Percentiles rank a stretch among this genome's conserved stretches.
These are phyloP conservation scores for Akebia trifoliata DNA, from an alignment of 164 flowering plant genomes.

Conservation along the genomic window DNA sequence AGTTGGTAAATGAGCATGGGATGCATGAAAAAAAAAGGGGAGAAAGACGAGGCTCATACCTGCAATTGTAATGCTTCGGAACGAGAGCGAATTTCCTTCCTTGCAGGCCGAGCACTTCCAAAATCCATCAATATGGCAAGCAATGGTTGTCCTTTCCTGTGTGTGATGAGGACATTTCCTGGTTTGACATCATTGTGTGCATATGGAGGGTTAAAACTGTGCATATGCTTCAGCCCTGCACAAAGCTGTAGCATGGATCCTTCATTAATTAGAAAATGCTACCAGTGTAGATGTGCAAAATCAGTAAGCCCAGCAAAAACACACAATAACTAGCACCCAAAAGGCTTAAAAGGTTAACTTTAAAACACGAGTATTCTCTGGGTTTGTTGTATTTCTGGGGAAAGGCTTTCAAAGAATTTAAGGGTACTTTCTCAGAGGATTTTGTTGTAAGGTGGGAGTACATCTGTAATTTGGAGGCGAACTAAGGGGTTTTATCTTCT, in stretches of 20 bases:
- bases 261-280: constrained; percentile 5
- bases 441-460: too few relatives aligned
- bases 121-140: constrained; percentile 94
- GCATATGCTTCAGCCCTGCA: constrained; percentile 97
- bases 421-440: too few relatives aligned
- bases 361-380: too few relatives aligned
- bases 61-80: constrained; percentile 86
- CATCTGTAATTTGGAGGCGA: too few relatives aligned
- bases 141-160: constrained; percentile 78
- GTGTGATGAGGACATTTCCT: constrained; percentile 87
- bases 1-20: too few relatives aligned
- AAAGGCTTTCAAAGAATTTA: too few relatives aligned
- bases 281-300: neutral
- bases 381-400: too few relatives aligned
- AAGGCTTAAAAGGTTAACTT: too few relatives aligned
- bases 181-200: constrained; percentile 98
- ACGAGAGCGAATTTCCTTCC: constrained; percentile 78
- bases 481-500: too few relatives aligned
- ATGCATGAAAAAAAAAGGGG: too few relatives aligned
- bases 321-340: neutral
- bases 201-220: constrained; percentile 84
- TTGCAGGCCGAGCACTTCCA: constrained; percentile 96
- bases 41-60: constrained; percentile 53
- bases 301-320: neutral
- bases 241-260: constrained; percentile 59